Percentiles rank a stretch among this genome's conserved stretches.
Evolutionary conservation across 176 grass and related monocot species (phyloP).

Genomic region (Oryza meridionalis): DNA sequence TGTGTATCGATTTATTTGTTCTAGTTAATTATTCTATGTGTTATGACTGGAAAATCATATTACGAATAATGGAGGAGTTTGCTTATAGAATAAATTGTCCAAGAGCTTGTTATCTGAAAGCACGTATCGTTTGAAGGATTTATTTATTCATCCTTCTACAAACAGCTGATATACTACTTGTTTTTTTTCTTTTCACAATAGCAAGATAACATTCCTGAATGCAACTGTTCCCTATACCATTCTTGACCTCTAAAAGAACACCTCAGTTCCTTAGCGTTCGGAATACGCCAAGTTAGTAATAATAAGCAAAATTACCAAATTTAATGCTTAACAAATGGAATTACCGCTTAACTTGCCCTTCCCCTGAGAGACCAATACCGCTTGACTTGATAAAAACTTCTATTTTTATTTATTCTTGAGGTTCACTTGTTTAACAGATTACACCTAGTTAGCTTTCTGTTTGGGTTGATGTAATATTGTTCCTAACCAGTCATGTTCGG

Average conservation of each 20-base stretch:
- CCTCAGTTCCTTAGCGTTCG: neutral
- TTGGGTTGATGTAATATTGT: slow-evolving; percentile 15
- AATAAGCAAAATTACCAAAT: neutral
- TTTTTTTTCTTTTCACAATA: neutral
- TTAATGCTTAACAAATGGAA: neutral
- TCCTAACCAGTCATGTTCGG: neutral
- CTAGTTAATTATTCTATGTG: slow-evolving; percentile 27
- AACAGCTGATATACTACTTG: neutral
- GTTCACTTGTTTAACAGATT: slow-evolving; percentile 22
- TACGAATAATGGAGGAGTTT: neutral
- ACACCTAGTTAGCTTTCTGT: neutral
- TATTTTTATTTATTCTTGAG: neutral
- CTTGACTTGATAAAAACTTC: neutral
- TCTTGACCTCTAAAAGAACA: neutral
- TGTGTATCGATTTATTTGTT: neutral
- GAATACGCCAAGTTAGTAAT: neutral
- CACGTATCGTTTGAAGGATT: slow-evolving; percentile 4
- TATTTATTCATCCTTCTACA: neutral
- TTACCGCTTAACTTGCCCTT: neutral
- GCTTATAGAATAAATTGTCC: slow-evolving; percentile 18
- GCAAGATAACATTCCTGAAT: neutral
- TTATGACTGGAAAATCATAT: slow-evolving; percentile 26
- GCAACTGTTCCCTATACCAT: neutral
- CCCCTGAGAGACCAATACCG: neutral
- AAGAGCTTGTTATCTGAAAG: neutral